phyloP scores from a whole-genome alignment of 2,329 filamentous ascomycete species.

The Fusarium napiforme region DNA sequence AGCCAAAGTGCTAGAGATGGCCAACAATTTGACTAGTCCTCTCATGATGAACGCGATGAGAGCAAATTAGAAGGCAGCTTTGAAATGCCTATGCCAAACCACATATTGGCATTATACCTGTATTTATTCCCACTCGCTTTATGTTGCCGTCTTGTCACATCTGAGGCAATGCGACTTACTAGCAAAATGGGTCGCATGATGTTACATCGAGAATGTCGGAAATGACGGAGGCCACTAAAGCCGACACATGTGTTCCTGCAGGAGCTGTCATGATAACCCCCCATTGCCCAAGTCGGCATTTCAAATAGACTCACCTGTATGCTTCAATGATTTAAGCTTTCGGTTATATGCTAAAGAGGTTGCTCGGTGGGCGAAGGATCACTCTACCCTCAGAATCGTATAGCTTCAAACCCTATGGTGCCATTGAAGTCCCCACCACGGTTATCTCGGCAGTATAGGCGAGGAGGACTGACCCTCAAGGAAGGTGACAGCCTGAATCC shows the following conservation, averaged over 20 bases:
- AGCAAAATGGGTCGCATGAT: background rate
- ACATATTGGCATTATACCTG: fast-evolving
- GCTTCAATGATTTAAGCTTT: background rate
- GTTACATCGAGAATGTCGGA: background rate
- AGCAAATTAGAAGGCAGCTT: fast-evolving
- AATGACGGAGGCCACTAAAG: background rate
- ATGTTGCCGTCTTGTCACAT: fast-evolving
- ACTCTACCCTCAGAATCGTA: background rate
- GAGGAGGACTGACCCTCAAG: fast-evolving
- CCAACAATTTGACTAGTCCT: background rate
- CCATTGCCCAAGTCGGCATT: background rate
- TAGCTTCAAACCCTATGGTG: background rate
- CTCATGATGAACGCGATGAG: background rate
- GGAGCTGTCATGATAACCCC: background rate
- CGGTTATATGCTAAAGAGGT: background rate
- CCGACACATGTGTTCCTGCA: background rate
- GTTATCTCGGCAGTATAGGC: background rate
- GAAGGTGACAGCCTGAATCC: background rate
- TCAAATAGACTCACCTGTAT: background rate
- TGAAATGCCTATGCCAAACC: background rate
- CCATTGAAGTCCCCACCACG: background rate
- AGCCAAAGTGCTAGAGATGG: background rate
- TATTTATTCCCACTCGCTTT: background rate
- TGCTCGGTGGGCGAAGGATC: background rate
- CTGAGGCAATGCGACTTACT: no score